Percentiles rank a stretch among this genome's conserved stretches.
Conservation (phyloP, 805 yeast species). For the Teunomyces funiuensis region DNA sequence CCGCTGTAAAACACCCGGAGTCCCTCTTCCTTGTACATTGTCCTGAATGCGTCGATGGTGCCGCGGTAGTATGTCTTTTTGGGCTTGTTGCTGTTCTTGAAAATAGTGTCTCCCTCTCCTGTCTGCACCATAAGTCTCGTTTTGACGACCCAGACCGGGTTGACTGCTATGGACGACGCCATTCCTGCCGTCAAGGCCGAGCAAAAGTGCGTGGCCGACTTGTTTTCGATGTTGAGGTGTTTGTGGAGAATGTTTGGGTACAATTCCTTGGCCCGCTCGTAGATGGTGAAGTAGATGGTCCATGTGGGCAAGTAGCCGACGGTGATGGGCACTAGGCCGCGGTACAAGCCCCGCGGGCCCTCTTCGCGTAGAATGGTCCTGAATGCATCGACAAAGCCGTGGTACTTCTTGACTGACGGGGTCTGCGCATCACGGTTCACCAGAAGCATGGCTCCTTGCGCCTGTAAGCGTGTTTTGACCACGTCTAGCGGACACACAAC, state of each 20-base stretch:
- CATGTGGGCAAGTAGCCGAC: constrained; percentile 96
- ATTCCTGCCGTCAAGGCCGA: constrained; percentile 88
- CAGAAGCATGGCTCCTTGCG: constrained; percentile 62
- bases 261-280: constrained; percentile 69
- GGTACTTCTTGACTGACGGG: constrained; percentile 30
- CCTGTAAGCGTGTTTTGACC: constrained; percentile 90
- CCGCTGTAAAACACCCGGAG: constrained; percentile 82
- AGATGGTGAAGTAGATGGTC: constrained; percentile 92
- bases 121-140: constrained; percentile 91
- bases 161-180: constrained; percentile 77
- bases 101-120: constrained; percentile 41
- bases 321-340: constrained; percentile 90
- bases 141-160: constrained; percentile 97
- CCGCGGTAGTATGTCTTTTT: constrained; percentile 58
- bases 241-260: constrained; percentile 44
- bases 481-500: constrained; percentile 95
- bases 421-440: constrained; percentile 21
- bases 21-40: constrained; percentile 82
- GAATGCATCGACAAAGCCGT: constrained; percentile 65
- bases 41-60: constrained; percentile 78
- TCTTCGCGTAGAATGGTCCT: constrained; percentile 69
- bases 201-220: constrained; percentile 42
- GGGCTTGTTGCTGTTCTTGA: constrained; percentile 11
- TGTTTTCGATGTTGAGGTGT: constrained; percentile 23
- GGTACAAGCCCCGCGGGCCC: constrained; percentile 78